These are phyloP conservation scores for Pistacia atlantica DNA, from an alignment of 345 rosid species.

Conservation along the genomic window DNA sequence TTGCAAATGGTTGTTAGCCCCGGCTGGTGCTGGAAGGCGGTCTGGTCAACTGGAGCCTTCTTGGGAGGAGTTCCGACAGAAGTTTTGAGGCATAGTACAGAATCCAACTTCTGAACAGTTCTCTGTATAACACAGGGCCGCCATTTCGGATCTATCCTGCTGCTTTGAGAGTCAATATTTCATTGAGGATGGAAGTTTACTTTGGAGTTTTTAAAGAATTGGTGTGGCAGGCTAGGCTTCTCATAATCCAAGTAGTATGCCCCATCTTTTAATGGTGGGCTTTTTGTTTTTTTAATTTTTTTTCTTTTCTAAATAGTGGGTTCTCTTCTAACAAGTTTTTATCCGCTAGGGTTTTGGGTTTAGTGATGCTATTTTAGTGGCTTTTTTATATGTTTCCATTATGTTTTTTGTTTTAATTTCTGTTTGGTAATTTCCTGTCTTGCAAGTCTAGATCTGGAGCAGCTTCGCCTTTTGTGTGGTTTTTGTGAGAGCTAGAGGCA, in stretches of 20 bases:
- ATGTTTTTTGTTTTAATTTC: not conserved
- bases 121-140: slow-evolving; percentile 3
- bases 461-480: slow-evolving; percentile 11
- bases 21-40: slow-evolving; percentile 24
- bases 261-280: not conserved
- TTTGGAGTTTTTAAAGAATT: not conserved
- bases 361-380: slow-evolving; percentile 26
- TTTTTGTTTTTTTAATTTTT: slow-evolving; percentile 7
- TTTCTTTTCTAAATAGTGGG: slow-evolving; percentile 17
- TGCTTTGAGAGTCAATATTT: slow-evolving; percentile 2
- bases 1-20: slow-evolving; percentile 45
- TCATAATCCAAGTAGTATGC: slow-evolving; percentile 2
- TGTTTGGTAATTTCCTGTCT: slow-evolving; percentile 23
- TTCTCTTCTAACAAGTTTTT: slow-evolving; percentile 37
- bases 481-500: slow-evolving; percentile 25
- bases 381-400: slow-evolving; percentile 9
- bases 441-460: slow-evolving; percentile 19
- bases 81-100: slow-evolving; percentile 16
- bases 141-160: slow-evolving; percentile 1
- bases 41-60: not conserved
- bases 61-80: not conserved
- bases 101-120: slow-evolving; percentile 2
- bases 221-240: slow-evolving; percentile 16
- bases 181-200: not conserved
- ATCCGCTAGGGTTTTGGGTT: slow-evolving; percentile 36